Evolutionary conservation across 495 filamentous ascomycete genomes (phyloP).

Genomic region (Pseudotulostoma volvatum): DNA sequence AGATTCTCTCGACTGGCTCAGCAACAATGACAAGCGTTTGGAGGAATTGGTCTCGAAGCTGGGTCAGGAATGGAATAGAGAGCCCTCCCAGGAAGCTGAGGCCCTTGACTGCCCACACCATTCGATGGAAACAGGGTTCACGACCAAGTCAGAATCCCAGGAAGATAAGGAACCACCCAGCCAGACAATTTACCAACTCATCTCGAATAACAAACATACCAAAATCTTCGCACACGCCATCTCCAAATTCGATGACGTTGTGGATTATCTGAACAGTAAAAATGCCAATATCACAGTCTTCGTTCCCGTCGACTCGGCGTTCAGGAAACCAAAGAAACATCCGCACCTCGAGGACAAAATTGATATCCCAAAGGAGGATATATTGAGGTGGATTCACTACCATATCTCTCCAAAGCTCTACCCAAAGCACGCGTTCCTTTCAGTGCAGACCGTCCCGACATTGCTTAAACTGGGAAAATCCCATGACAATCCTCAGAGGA

Average conservation of each 20-base stretch:
- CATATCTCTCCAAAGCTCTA: constrained; percentile 51
- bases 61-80: not conserved
- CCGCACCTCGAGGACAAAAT: constrained; percentile 21
- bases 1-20: too few species aligned
- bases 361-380: constrained; percentile 38
- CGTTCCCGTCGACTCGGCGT: constrained; percentile 58
- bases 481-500: constrained; percentile 43
- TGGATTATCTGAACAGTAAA: constrained; percentile 52
- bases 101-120: not conserved
- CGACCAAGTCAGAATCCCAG: too few species aligned
- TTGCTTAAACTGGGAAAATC: constrained; percentile 35
- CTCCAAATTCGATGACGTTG: constrained; percentile 51
- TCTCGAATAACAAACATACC: constrained; percentile 55
- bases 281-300: constrained; percentile 61
- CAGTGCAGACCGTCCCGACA: constrained; percentile 56
- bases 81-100: constrained; percentile 6
- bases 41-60: too few species aligned
- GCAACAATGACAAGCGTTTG: too few species aligned
- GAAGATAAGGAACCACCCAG: constrained; percentile 39
- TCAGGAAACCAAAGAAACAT: constrained; percentile 47
- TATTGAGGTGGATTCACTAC: constrained; percentile 51
- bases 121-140: too few species aligned
- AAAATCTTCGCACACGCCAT: constrained; percentile 58
- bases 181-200: constrained; percentile 60
- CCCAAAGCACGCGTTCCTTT: constrained; percentile 38